Percentiles rank a stretch among this genome's conserved stretches.
Conservation (phyloP, 2,329 filamentous ascomycete genomes). For the Aspergillus unguis region DNA sequence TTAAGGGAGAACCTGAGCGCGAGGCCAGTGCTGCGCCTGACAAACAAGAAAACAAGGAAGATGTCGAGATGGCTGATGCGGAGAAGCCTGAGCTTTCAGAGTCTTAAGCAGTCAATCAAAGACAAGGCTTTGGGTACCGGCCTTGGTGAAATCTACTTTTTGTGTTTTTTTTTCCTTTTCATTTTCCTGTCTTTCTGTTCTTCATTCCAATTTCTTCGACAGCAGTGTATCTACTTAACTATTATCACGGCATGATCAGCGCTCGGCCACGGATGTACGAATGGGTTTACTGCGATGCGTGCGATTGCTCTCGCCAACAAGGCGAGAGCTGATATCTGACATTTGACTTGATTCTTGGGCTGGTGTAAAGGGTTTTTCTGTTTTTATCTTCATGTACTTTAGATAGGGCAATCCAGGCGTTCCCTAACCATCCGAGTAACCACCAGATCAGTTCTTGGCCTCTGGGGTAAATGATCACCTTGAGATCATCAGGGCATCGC, state of each 20-base stretch:
- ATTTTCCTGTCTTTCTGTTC: conserved; percentile 12
- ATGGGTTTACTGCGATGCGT: conserved; percentile 15
- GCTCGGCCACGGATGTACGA: conserved; percentile 20
- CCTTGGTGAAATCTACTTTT: conserved; percentile 9
- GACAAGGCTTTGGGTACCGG: too few relatives aligned
- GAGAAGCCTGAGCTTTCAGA: conserved; percentile 25
- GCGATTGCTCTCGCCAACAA: too few relatives aligned
- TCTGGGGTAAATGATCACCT: too few relatives aligned
- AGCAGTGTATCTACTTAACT: conserved; percentile 11
- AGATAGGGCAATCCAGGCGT: not conserved
- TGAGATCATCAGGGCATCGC: too few relatives aligned
- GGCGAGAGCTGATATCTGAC: not conserved
- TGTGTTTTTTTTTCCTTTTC: conserved; percentile 1
- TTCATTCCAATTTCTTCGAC: conserved; percentile 10
- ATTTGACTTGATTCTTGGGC: conserved; percentile 2
- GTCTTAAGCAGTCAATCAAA: not conserved
- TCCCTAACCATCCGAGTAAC: too few relatives aligned
- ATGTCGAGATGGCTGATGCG: conserved; percentile 37
- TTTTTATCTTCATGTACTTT: conserved; percentile 8
- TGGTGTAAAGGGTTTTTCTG: conserved; percentile 13
- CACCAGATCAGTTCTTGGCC: too few relatives aligned
- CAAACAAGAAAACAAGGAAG: conserved; percentile 23
- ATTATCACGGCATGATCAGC: conserved; percentile 15
- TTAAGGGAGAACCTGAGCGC: conserved; percentile 34
- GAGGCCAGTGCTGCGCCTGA: conserved; percentile 17